A percentile compares a stretch with the other conserved stretches of the same genome.
phyloP scores from a whole-genome alignment of 2,329 filamentous ascomycete genomes.

The Aspergillus sp. region DNA sequence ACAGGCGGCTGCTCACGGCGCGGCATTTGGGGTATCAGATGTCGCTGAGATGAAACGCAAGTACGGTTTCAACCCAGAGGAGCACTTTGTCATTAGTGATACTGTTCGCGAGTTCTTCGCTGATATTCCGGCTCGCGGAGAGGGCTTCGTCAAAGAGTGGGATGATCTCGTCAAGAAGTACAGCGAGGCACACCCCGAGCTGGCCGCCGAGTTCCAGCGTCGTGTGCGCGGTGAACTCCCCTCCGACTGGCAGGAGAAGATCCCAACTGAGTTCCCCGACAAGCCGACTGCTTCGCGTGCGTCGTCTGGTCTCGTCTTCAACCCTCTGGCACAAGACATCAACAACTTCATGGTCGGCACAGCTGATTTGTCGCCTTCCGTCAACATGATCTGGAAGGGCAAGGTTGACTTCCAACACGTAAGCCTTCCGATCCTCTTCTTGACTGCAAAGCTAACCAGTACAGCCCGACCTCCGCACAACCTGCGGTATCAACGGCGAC shows the following conservation, averaged over 20 bases:
- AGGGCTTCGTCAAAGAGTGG: conserved; percentile 56
- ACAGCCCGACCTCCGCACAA: conserved; percentile 35
- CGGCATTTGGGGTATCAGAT: conserved; percentile 59
- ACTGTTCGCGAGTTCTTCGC: conserved; percentile 58
- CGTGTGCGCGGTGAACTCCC: conserved; percentile 56
- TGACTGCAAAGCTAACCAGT: conserved; percentile 13
- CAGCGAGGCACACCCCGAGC: conserved; percentile 49
- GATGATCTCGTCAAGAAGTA: conserved; percentile 52
- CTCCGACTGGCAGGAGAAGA: conserved; percentile 55
- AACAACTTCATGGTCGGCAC: conserved; percentile 59
- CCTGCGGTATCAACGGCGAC: conserved; percentile 52
- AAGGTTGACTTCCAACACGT: conserved; percentile 58
- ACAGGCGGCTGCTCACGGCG: conserved; percentile 60
- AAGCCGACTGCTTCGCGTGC: conserved; percentile 56
- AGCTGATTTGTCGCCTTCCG: conserved; percentile 58
- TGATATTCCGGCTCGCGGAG: conserved; percentile 52
- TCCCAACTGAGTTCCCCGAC: conserved; percentile 55
- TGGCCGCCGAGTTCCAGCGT: conserved; percentile 54
- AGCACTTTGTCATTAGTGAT: conserved; percentile 52
- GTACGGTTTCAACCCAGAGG: conserved; percentile 55
- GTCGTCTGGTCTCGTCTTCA: conserved; percentile 55
- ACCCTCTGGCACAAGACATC: conserved; percentile 56
- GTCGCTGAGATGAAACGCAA: conserved; percentile 60
- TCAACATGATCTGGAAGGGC: conserved; percentile 60
- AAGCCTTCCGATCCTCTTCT: conserved; percentile 20